Conservation (phyloP, 1,284 basidiomycete species). For the Cryptococcus sp. region DNA sequence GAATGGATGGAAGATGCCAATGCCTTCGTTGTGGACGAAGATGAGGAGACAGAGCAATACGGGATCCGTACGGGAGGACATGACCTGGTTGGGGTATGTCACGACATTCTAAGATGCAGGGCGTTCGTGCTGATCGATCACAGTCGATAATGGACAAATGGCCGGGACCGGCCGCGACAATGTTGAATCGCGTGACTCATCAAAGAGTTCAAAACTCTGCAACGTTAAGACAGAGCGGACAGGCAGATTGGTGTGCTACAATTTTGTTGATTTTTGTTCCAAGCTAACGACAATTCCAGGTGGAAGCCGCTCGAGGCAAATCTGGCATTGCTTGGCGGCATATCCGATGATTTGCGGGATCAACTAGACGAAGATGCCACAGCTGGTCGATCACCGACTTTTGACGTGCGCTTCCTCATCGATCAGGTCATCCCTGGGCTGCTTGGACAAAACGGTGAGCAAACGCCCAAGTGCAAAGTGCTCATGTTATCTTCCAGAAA, state of each 20-base stretch:
- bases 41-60: slow-evolving; percentile 82
- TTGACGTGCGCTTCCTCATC: slow-evolving; percentile 77
- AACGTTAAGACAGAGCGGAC: slow-evolving; percentile 31
- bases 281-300: slow-evolving; percentile 55
- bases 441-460: slow-evolving; percentile 53
- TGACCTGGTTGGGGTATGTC: slow-evolving; percentile 74
- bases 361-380: slow-evolving; percentile 72
- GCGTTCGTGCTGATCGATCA: slow-evolving; percentile 1
- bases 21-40: slow-evolving; percentile 90
- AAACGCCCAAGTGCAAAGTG: background rate
- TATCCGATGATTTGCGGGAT: slow-evolving; percentile 73
- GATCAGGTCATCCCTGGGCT: slow-evolving; percentile 75
- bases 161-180: slow-evolving; percentile 60
- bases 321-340: slow-evolving; percentile 80
- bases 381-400: slow-evolving; percentile 61
- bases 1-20: slow-evolving; percentile 87
- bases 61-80: slow-evolving; percentile 80
- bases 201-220: slow-evolving; percentile 48
- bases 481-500: slow-evolving; percentile 57
- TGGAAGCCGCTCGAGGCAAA: slow-evolving; percentile 87
- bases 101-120: slow-evolving; percentile 3
- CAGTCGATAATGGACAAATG: slow-evolving; percentile 8
- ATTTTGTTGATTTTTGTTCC: slow-evolving; percentile 19
- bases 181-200: slow-evolving; percentile 65
- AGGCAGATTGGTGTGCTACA: slow-evolving; percentile 50